phyloP scores from a whole-genome alignment of 164 flowering plant genomes.

The Warburgia ugandensis region DNA sequence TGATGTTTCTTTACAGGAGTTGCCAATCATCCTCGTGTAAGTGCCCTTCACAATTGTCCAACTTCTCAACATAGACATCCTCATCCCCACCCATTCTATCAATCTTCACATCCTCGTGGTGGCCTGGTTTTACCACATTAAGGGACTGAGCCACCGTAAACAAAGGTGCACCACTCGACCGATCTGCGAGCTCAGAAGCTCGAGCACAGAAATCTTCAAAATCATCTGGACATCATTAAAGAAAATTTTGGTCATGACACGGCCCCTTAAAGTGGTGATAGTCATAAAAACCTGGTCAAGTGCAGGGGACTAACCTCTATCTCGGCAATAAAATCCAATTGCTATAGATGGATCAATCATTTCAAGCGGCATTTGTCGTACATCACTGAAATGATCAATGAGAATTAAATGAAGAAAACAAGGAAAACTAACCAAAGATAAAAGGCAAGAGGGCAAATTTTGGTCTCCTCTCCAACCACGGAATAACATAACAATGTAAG shows the following conservation, averaged over 20 bases:
- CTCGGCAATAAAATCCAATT: slow-evolving; percentile 85
- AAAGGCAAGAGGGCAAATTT: neutral
- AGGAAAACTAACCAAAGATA: neutral
- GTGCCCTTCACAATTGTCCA: slow-evolving; percentile 16
- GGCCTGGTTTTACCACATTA: slow-evolving; percentile 16
- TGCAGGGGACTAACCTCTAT: slow-evolving; percentile 44
- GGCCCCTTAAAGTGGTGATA: neutral
- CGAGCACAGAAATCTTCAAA: slow-evolving; percentile 77
- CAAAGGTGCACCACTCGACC: slow-evolving; percentile 81
- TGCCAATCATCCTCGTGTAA: slow-evolving; percentile 82
- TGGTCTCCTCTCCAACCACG: neutral
- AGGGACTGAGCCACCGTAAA: slow-evolving; percentile 56
- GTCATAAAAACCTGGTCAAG: neutral
- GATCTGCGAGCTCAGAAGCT: slow-evolving; percentile 61
- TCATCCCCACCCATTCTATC: slow-evolving; percentile 12
- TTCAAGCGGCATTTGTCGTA: slow-evolving; percentile 57
- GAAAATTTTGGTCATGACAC: neutral
- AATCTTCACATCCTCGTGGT: slow-evolving; percentile 12
- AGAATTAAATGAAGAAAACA: neutral
- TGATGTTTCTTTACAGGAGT: no score
- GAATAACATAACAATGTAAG: neutral
- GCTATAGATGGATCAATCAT: slow-evolving; percentile 89
- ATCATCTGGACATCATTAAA: slow-evolving; percentile 85
- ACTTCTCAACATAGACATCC: slow-evolving; percentile 21
- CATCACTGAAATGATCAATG: slow-evolving; percentile 24